Evolutionary conservation across 2,329 filamentous ascomycete genomes (phyloP).

Genomic region (Fusarium sacchari): DNA sequence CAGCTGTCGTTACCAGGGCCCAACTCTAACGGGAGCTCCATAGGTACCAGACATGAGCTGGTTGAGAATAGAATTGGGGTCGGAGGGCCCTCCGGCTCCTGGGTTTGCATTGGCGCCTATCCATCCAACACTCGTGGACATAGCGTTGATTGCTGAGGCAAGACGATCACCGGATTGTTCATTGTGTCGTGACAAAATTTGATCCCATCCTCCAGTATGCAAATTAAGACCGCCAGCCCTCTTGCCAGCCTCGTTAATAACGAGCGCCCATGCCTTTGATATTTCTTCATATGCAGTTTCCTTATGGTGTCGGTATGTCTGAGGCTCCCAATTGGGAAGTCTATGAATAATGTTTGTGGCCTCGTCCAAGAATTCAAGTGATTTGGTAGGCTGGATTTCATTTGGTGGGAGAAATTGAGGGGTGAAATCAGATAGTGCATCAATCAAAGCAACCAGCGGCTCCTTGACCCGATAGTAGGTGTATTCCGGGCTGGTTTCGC

Average conservation of each 20-base stretch:
- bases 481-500: constrained; percentile 88
- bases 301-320: constrained; percentile 90
- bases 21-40: constrained; percentile 68
- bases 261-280: constrained; percentile 89
- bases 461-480: constrained; percentile 93
- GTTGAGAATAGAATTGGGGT: constrained; percentile 68
- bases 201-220: constrained; percentile 92
- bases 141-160: constrained; percentile 79
- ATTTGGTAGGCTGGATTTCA: constrained; percentile 84
- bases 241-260: constrained; percentile 91
- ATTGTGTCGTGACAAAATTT: constrained; percentile 87
- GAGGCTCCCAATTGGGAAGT: constrained; percentile 90
- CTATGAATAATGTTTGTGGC: constrained; percentile 91
- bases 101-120: constrained; percentile 62
- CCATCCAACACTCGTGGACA: constrained; percentile 81
- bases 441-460: constrained; percentile 80
- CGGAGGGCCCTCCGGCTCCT: constrained; percentile 44
- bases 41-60: constrained; percentile 71
- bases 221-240: constrained; percentile 89
- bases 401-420: constrained; percentile 94
- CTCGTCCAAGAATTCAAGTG: constrained; percentile 86
- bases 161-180: constrained; percentile 85
- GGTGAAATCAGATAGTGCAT: constrained; percentile 92
- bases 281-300: constrained; percentile 97
- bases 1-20: constrained; percentile 62